Percentiles rank a stretch among this genome's conserved stretches.
Conservation (phyloP, 345 rosid genomes). For the Eutrema japonicum region DNA sequence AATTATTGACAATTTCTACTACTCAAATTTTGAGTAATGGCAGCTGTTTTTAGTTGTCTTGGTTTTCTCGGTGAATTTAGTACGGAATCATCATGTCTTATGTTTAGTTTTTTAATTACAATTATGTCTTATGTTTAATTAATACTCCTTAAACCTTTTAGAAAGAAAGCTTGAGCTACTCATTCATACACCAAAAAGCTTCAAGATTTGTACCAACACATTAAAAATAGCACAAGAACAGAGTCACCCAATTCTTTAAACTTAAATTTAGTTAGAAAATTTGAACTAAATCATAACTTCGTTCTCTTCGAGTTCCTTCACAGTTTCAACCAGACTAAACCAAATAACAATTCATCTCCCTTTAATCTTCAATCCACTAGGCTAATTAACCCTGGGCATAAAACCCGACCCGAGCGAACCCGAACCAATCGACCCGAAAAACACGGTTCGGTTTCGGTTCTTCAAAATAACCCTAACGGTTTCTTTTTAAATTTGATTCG, state of each 20-base stretch:
- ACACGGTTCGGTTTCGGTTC: too few species aligned
- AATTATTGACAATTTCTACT: neutral
- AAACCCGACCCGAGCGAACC: too few species aligned
- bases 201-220: neutral
- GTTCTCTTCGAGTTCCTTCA: neutral
- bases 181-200: neutral
- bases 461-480: too few species aligned
- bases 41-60: conserved; percentile 33
- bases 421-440: too few species aligned
- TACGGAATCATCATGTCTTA: neutral
- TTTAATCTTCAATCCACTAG: neutral
- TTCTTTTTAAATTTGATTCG: too few species aligned
- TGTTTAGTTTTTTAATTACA: neutral
- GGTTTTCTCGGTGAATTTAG: conserved; percentile 15
- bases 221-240: neutral
- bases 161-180: neutral
- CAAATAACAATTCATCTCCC: neutral
- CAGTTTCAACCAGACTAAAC: neutral
- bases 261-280: neutral
- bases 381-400: too few species aligned
- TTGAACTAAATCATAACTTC: too few species aligned
- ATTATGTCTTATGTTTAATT: neutral
- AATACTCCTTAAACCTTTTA: too few species aligned
- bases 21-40: conserved; percentile 15
- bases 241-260: neutral